These are phyloP conservation scores for Leccinum longicurvipes DNA, from an alignment of 768 basidiomycete genomes.

Conservation along the genomic window DNA sequence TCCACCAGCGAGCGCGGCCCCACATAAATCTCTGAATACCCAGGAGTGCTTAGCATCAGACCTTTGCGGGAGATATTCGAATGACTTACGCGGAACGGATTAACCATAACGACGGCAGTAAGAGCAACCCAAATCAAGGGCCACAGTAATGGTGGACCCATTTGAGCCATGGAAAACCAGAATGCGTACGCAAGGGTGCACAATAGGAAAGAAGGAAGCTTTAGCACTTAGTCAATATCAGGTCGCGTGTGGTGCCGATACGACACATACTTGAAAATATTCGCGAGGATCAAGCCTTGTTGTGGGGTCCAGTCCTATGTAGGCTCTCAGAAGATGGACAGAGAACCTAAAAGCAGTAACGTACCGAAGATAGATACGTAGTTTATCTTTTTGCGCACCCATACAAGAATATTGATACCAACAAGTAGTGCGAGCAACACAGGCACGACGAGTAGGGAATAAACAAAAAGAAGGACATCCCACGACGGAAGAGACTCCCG, in stretches of 20 bases:
- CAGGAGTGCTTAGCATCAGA: slow-evolving; percentile 18
- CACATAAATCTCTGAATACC: slow-evolving; percentile 45
- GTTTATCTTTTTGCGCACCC: slow-evolving; percentile 77
- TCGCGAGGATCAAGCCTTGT: slow-evolving; percentile 75
- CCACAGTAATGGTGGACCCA: slow-evolving; percentile 73
- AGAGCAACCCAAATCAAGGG: slow-evolving; percentile 80
- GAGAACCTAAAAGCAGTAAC: slow-evolving; percentile 11
- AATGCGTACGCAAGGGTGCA: slow-evolving; percentile 72
- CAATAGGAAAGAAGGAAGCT: slow-evolving; percentile 77
- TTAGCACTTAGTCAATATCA: neutral
- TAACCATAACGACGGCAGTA: slow-evolving; percentile 53
- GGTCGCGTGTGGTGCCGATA: slow-evolving; percentile 3
- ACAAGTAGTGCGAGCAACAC: slow-evolving; percentile 73
- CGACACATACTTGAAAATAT: slow-evolving; percentile 56
- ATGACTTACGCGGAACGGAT: slow-evolving; percentile 65
- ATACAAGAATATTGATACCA: slow-evolving; percentile 77
- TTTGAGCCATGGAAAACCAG: slow-evolving; percentile 72
- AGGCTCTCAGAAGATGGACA: neutral
- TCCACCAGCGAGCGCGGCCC: slow-evolving; percentile 62
- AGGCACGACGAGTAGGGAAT: slow-evolving; percentile 71
- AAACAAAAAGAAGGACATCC: slow-evolving; percentile 73
- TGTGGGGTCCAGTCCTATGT: slow-evolving; percentile 62
- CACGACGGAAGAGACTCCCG: slow-evolving; percentile 59
- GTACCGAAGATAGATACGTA: slow-evolving; percentile 86
- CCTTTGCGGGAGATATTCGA: neutral